Percentiles rank a stretch among this genome's conserved stretches.
Evolutionary conservation across 2,329 filamentous ascomycete genomes (phyloP).

Genomic region (Fusarium sp.): DNA sequence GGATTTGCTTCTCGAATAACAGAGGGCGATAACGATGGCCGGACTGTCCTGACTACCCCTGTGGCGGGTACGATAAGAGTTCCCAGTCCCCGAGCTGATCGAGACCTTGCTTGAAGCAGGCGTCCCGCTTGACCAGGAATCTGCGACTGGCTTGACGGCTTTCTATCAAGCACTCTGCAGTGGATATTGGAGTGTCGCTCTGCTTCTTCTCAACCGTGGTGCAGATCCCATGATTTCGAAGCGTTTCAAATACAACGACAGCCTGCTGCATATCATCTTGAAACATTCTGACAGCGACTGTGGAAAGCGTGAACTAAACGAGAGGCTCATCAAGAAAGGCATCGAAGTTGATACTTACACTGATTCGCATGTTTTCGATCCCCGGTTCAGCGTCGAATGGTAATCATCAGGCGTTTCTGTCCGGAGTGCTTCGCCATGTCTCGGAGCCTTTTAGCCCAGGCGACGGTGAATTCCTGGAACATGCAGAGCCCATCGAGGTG

Average conservation of each 20-base stretch:
- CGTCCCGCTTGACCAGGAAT: not conserved
- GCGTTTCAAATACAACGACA: conserved; percentile 1
- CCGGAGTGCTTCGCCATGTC: not conserved
- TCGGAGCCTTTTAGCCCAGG: not conserved
- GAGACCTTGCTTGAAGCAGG: not conserved
- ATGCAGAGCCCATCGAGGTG: not conserved
- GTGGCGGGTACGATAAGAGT: not conserved
- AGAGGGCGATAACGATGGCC: not conserved
- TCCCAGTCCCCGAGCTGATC: not conserved
- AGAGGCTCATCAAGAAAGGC: not conserved
- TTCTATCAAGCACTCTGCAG: not conserved
- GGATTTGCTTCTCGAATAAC: not conserved
- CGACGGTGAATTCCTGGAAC: not conserved
- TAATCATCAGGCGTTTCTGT: conserved; percentile 3
- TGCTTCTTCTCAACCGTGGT: not conserved
- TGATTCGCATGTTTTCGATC: not conserved
- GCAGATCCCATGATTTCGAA: conserved; percentile 10
- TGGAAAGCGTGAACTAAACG: not conserved
- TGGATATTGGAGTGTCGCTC: not conserved
- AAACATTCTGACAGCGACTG: not conserved
- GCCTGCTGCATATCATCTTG: conserved; percentile 13
- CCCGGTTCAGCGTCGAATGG: not conserved
- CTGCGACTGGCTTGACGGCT: not conserved
- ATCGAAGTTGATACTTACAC: not conserved
- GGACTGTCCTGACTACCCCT: not conserved